Base-by-base conservation (phyloP, 73 alveolate genomes). In the Halteria grandinella region DNA sequence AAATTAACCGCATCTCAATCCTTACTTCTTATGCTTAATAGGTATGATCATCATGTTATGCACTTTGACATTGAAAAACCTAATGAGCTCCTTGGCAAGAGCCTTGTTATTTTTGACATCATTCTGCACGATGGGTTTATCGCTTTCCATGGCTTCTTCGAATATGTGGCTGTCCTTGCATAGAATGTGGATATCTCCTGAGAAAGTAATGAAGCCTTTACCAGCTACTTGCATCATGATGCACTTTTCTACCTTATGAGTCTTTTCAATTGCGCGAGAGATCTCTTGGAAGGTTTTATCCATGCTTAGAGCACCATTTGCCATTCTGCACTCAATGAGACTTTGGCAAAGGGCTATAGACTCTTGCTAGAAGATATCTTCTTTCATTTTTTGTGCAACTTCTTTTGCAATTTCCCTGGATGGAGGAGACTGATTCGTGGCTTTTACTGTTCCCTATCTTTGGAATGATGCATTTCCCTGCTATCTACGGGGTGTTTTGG, bases 101-200 rank as follows among this genome's bases (percentile, higher is more conserved):
- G 37, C 43, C 43, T 60, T 60, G 43, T 60, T 59, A 40, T 60
- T 60, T 18, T 55, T 25, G 39, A 60, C 43, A 60, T 60, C 77
- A 37, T 60, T 60, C 1, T 40, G 48, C 24, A 60, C 43, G 10
- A 60, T 60, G 20, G 77, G 77, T 37, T 31, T 37, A 12, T n/a
- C 15, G n/a, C 43, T 59, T 60, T 60, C 77, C 10, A 24, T 15
- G 5, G 43, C 6, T 18, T 60, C 77, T 40, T 60, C 77, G 27
- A 60, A 60, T 1, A 36, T 40, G 11, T 41, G 45, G 12, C 43
- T 59, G 43, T 60, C 77, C 18, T 37, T 60, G 6, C 60, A n/a
- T 36, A 60, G n/a, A 21, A 40, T 60, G 43, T 15, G 43, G 21
- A 40, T 59, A 23, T 59, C 43, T 12, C 77, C 77, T n/a, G n/a